Evolutionary conservation across 768 basidiomycete genomes (phyloP), one percentile per base, ranked within the genome.

Genomic region (Lactifluus echinatus): DNA sequence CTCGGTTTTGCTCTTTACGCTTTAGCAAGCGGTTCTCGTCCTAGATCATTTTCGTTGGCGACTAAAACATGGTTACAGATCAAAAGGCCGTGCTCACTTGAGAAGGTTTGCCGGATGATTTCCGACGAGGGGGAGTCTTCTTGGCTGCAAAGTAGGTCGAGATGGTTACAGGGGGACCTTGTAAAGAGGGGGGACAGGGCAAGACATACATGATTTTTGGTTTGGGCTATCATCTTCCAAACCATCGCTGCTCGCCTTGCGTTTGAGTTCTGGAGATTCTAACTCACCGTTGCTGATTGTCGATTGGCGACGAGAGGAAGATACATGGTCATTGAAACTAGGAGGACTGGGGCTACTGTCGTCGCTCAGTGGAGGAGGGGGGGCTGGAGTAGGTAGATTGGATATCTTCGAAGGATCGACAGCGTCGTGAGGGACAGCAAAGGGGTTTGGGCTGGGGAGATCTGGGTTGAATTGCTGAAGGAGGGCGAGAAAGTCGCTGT

Each of bases 1-100:
- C 93, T 54, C 95, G 79, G 65, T 99, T 99, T 73, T 98, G 95
- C 65, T 97, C 90, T 73, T 98, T 98, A 61, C 95, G 84, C 68
- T 95, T 94, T 62, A 89, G 60, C 4, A 92, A 71, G 23, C 89
- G 80, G 4, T 77, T 71, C 65, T 91, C 89, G 63, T 93, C 90
- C 72, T 89, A 43, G 8, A 26, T 42, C 34, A 63, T 61, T 23
- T 31, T 33, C 10, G 53, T 47, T 43, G 29, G 62, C 56, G 33
- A n/a, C 26, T 29, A 23, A n/a, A 7, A 36, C 4, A 42, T 19
- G 14, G 24, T 21, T 33, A 37, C 15, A 24, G 10, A 8, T 8
- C 43, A 40, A 8, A 36, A 26, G 48, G n/a, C 14, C 14, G 21
- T 24, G 53, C 69, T 48, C 43, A 75, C 76, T 61, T 71, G 67